Conservation (phyloP, 1,139 yeast species). For the Sugiyamaella grinbergsii region DNA sequence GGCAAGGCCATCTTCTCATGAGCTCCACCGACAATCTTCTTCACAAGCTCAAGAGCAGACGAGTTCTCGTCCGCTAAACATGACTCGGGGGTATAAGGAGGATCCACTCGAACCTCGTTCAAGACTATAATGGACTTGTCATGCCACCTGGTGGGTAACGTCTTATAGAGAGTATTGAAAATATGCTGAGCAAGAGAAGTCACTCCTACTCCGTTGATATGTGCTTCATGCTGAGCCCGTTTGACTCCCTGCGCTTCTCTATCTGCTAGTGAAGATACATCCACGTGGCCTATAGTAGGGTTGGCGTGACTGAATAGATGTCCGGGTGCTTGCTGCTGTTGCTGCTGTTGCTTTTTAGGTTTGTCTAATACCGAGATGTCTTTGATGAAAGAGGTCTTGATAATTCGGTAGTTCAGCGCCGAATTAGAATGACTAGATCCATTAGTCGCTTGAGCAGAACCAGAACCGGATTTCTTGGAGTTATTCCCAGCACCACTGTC, state of each 20-base stretch:
- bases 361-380: conserved; percentile 52
- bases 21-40: conserved; percentile 56
- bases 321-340: conserved; percentile 18
- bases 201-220: conserved; percentile 46
- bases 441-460: conserved; percentile 2
- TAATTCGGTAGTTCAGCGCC: conserved; percentile 49
- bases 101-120: conserved; percentile 53
- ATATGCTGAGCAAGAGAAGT: conserved; percentile 52
- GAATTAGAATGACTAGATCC: conserved; percentile 20
- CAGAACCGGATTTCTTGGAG: not conserved
- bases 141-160: conserved; percentile 52
- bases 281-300: conserved; percentile 39
- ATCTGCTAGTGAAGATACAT: conserved; percentile 34
- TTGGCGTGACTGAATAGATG: conserved; percentile 32
- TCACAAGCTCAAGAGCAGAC: conserved; percentile 49
- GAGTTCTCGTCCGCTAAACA: conserved; percentile 43
- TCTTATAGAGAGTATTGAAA: conserved; percentile 53
- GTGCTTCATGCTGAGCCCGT: conserved; percentile 30
- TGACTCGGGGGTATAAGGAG: conserved; percentile 52
- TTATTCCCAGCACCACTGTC: conserved; percentile 24
- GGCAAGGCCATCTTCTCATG: conserved; percentile 56
- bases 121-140: conserved; percentile 53
- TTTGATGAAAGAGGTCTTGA: conserved; percentile 62
- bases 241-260: conserved; percentile 33
- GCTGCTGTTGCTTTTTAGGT: conserved; percentile 28